Base-by-base conservation (phyloP, 2,329 filamentous ascomycete species). In the Alternaria brassicicola region DNA sequence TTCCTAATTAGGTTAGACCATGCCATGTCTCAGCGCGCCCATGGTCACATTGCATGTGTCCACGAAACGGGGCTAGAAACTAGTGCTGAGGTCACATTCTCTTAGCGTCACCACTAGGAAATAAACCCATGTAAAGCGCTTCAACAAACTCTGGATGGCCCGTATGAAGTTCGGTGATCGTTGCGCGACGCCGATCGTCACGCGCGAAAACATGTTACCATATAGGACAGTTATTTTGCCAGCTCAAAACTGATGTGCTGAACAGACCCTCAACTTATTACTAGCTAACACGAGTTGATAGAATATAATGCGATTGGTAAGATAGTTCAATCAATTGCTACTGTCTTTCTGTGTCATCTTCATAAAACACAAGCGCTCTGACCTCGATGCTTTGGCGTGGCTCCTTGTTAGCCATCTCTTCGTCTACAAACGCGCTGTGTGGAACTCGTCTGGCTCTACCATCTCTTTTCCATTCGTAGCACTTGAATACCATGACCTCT, bases 301-400 rank as follows among this genome's bases (percentile, higher is more conserved):
- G 30, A 33, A 33, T 3, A 33, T 3, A 12, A 33, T 33, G 30
- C 30, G 30, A 33, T 3, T n/a, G 6, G 30, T 33, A 13, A 33
- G 0, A 33, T 33, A 15, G 30, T 33, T 13, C 15, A 33, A 7
- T 33, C 12, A n/a, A n/a, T 0, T 33, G 0, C 30, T 33, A 33
- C 15, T 33, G 12, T 13, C 30, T 12, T 33, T 33, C 30, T 7
- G 30, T 15, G 30, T 33, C 30, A 57, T 70, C 45, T 59, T 74
- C 70, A 57, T 75, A 69, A 45, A 77, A 77, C 2, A 76, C 73
- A 48, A 77, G 57, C 12, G 66, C 66, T 33, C 75, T 63, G 6
- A 75, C 68, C 55, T 77, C 75, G 48, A 77, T 77, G 51, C 73
- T 76, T 59, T 76, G 70, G 38, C 75, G 61, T 3, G 54, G 59